Base-by-base conservation (phyloP, 2,329 filamentous ascomycete species). In the Claviceps humidiphila region DNA sequence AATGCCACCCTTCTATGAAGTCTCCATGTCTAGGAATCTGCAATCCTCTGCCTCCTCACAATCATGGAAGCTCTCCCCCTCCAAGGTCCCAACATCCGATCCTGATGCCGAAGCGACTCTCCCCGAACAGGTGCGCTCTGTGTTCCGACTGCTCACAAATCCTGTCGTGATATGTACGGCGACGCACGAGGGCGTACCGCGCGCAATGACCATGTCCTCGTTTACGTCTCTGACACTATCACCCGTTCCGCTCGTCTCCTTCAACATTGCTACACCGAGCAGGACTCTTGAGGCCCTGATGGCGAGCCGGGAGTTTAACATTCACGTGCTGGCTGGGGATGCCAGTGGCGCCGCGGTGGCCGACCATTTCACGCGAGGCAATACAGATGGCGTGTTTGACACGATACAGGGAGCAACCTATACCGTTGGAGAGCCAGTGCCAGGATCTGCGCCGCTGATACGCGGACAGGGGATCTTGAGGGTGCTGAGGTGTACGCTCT, bases 131-230 rank as follows among this genome's bases (percentile, higher is more conserved):
- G 67, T 79, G 22, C 76, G 75, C 52, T 66, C 68, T 47, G 67
- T 77, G 22, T 76, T 80, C 73, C 75, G 77, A 53, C 71, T 74
- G 14, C 66, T 81, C 13, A 67, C 74, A 2, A 73, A 78, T 58
- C 74, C 76, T 0, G 75, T 77, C 40, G 75, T 79, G n/a, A 72
- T 79, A 13, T 76, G 76, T 60, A 80, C 77, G 22, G 66, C 75
- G 22, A 62, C 66, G n/a, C 63, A 67, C 39, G 56, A 61, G 37
- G 22, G 63, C 54, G 51, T 59, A 42, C 61, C 72, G 5, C 69
- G 73, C 37, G 78, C 72, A 47, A 77, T 81, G 72, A 81, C 78
- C 37, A 77, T 80, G 68, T 81, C 78, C 6, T 80, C 77, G 2
- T 74, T 82, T 56, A 77, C 77, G 2, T 79, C 76, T 0, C 64